Base-by-base conservation (phyloP, 2,329 filamentous ascomycete genomes). In the Xylaria hypoxylon region DNA sequence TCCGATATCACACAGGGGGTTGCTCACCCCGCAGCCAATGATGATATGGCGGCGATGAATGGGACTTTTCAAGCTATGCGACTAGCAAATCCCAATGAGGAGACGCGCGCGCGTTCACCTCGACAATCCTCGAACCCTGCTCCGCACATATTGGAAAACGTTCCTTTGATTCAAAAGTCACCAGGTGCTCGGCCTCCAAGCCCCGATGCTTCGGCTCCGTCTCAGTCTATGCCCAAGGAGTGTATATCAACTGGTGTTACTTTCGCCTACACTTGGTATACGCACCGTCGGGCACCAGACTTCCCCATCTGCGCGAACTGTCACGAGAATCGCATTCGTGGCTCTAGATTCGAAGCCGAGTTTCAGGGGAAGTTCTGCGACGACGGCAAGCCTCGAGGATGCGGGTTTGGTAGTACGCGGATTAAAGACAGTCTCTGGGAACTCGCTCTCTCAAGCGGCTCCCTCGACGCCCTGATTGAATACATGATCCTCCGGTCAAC, bases 261-360 rank as follows among this genome's bases (percentile, higher is more conserved):
- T 2, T 68, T 68, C 38, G 53, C 50, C 26, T 24, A 48, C 6
- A 65, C 47, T 0, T 68, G 65, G 65, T 65, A 65, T 13, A 50
- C 40, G 8, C 65, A 68, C 22, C 53, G 2, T 33, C 65, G 17
- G 15, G 50, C 66, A 17, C 63, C 59, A 15, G 59, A 59, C 2
- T 66, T 42, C 28, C 53, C 15, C 17, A 60, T 68, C 50, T 66
- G 66, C 45, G 19, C 35, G 24, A 60, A 52, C 40, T 66, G 63
- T 15, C 60, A 66, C 31, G 62, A 66, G 13, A 57, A 42, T 2
- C 59, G 57, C 15, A 66, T 68, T 40, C 55, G 44, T 1, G 11
- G 31, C 42, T 60, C 66, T 5, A 45, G 28, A 24, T 66, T 66
- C 26, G 50, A 10, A 1, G 38, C 17, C 35, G 48, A 63, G 13